Percentiles rank a stretch among this genome's conserved stretches.
phyloP scores from a whole-genome alignment of 345 rosid species.

The Schrenkiella parvula region DNA sequence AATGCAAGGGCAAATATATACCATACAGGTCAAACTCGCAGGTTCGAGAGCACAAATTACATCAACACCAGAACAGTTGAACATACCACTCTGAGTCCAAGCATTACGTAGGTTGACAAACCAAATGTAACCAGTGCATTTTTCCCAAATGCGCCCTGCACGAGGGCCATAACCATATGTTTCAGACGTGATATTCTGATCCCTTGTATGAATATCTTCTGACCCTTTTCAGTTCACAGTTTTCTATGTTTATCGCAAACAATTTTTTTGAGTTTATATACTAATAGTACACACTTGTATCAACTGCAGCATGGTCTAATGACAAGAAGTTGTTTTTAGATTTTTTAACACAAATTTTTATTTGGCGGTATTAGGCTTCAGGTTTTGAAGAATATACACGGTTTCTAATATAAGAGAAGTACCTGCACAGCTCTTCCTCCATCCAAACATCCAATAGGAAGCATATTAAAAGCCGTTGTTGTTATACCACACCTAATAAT shows the following conservation, averaged over 20 bases:
- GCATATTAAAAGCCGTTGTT: constrained; percentile 88
- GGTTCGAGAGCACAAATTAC: not conserved
- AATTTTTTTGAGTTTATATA: no score
- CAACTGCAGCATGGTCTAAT: not conserved
- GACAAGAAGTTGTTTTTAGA: not conserved
- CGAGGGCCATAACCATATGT: not conserved
- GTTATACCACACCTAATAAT: constrained; percentile 90
- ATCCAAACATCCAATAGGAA: constrained; percentile 93
- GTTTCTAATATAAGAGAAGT: not conserved
- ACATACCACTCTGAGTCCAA: constrained; percentile 90
- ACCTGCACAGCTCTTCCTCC: constrained; percentile 99
- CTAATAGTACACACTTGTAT: not conserved
- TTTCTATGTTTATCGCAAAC: no score
- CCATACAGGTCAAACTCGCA: not conserved
- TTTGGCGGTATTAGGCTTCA: not conserved
- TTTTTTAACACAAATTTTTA: not conserved
- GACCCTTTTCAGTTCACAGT: not conserved
- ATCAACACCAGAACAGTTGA: not conserved
- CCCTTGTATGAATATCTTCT: not conserved
- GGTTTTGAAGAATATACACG: not conserved
- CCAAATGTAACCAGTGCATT: constrained; percentile 61
- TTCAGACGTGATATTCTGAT: no score
- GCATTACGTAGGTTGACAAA: constrained; percentile 72
- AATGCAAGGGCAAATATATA: not conserved
- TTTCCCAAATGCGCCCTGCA: constrained; percentile 88